Conservation (phyloP, 208 protist species). For the Crithidia sp. region DNA sequence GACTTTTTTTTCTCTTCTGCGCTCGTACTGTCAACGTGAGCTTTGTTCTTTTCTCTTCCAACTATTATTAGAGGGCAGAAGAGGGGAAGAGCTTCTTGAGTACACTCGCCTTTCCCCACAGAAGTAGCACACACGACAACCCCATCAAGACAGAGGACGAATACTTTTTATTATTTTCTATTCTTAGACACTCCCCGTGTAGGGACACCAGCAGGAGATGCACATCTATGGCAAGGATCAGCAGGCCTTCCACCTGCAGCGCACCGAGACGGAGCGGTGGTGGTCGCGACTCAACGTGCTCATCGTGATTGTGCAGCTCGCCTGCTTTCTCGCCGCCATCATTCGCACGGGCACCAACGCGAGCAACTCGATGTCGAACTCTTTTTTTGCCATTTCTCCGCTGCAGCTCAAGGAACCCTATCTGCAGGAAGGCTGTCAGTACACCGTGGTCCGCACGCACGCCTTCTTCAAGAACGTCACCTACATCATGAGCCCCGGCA, state of each 20-base stretch:
- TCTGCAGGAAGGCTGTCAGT: conserved; percentile 34
- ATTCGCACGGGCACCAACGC: conserved; percentile 51
- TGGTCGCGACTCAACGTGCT: conserved; percentile 68
- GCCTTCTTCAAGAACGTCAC: conserved; percentile 66
- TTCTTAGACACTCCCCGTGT: not conserved
- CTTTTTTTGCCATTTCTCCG: conserved; percentile 47
- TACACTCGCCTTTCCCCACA: too few species aligned
- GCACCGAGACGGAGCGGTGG: conserved; percentile 70
- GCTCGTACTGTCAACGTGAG: not conserved
- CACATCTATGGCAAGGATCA: conserved; percentile 88
- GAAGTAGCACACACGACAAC: too few species aligned
- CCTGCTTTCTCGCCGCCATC: conserved; percentile 63
- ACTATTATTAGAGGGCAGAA: not conserved
- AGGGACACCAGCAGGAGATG: conserved; percentile 34
- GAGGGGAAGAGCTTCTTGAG: not conserved
- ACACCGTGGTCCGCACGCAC: conserved; percentile 39
- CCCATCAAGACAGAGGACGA: too few species aligned
- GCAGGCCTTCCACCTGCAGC: conserved; percentile 71
- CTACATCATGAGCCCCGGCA: conserved; percentile 48
- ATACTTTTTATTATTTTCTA: conserved; percentile 9
- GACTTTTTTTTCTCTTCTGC: conserved; percentile 5
- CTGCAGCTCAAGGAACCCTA: conserved; percentile 50
- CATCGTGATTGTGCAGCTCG: conserved; percentile 63
- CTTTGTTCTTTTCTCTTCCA: conserved; percentile 6
- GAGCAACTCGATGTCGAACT: conserved; percentile 66